Evolutionary conservation across 2,329 filamentous ascomycete genomes (phyloP).

Genomic region (Clarireedia hainanense): DNA sequence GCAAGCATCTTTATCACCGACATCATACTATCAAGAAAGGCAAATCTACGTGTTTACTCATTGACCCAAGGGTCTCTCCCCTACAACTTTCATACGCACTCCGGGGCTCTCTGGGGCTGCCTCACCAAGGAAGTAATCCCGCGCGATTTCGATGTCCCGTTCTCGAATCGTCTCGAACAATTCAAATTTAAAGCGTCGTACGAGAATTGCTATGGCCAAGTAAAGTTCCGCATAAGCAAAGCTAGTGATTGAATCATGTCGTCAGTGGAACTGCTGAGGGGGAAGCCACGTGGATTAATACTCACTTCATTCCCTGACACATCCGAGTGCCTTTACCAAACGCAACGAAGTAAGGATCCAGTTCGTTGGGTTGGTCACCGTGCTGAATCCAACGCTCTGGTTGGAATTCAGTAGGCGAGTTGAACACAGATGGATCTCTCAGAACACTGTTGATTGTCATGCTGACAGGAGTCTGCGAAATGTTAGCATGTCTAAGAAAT

Average conservation of each 20-base stretch:
- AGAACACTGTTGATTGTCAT: constrained; percentile 10
- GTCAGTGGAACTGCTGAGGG: background rate
- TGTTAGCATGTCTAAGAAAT: background rate
- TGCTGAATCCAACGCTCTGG: constrained; percentile 9
- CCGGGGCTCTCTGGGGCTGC: constrained; percentile 2
- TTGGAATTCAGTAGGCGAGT: constrained; percentile 3
- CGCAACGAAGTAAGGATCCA: constrained; percentile 28
- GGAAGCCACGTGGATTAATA: background rate
- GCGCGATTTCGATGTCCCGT: constrained; percentile 7
- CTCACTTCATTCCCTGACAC: constrained; percentile 32
- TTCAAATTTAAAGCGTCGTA: constrained; percentile 11
- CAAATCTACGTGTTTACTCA: too few species aligned
- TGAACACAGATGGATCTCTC: constrained; percentile 8
- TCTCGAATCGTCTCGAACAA: constrained; percentile 9
- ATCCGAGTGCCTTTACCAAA: constrained; percentile 35
- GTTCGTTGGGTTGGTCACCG: background rate
- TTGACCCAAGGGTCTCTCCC: background rate
- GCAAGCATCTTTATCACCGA: too few species aligned
- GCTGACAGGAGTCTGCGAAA: constrained; percentile 9
- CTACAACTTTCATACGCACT: background rate
- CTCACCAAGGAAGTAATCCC: constrained; percentile 8
- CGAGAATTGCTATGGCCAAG: constrained; percentile 7
- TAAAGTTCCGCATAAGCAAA: constrained; percentile 15
- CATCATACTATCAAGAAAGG: too few species aligned
- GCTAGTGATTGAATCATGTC: background rate